Conservation (phyloP, 805 yeast species). For the Kluyveromyces starmeri region DNA sequence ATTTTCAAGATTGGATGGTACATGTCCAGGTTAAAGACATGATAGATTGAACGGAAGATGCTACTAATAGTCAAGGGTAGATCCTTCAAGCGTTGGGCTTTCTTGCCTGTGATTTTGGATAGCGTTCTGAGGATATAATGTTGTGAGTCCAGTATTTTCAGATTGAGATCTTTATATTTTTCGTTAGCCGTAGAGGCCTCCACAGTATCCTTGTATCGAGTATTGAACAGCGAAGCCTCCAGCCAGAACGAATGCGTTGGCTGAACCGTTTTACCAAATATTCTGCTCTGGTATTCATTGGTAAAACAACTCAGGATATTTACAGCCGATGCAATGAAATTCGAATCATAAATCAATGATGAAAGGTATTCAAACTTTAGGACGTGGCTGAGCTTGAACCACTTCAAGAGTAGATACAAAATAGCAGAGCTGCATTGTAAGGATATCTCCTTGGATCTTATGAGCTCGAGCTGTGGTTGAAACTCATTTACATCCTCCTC, state of each 20-base stretch:
- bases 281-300: constrained; percentile 25
- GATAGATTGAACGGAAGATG: constrained; percentile 32
- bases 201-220: constrained; percentile 6
- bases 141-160: constrained; percentile 10
- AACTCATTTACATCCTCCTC: constrained; percentile 10
- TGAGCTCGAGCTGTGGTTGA: constrained; percentile 38
- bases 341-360: constrained; percentile 65
- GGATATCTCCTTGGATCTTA: constrained; percentile 53
- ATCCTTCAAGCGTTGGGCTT: constrained; percentile 52
- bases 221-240: constrained; percentile 17
- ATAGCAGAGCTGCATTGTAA: constrained; percentile 51
- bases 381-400: constrained; percentile 76
- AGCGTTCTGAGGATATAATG: constrained; percentile 37
- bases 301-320: constrained; percentile 21
- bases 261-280: constrained; percentile 19
- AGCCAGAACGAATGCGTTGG: constrained; percentile 23
- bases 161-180: constrained; percentile 4
- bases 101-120: constrained; percentile 51
- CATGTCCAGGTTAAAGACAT: constrained; percentile 52
- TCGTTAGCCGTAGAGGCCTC: not conserved
- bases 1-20: constrained; percentile 65
- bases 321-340: constrained; percentile 32
- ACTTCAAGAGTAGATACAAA: constrained; percentile 45
- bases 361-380: constrained; percentile 70
- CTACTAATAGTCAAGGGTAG: constrained; percentile 27